These are phyloP conservation scores for Akanthomyces uredinophilus DNA, from an alignment of 2,329 filamentous ascomycete genomes.

Conservation along the genomic window DNA sequence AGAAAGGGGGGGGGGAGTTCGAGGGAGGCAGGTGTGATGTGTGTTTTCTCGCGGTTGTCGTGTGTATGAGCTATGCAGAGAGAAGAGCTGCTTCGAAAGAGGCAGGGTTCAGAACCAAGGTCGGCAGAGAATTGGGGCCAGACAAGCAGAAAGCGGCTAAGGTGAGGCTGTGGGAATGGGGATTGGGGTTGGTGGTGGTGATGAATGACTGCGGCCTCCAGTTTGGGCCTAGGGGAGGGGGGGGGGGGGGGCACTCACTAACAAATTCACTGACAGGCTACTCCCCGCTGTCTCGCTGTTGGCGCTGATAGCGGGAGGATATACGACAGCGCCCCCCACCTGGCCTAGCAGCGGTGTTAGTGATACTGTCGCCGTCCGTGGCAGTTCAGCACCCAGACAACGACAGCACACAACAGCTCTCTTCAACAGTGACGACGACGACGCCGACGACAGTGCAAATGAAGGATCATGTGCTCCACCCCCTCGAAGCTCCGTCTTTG, in stretches of 20 bases:
- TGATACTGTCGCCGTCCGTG: too few relatives aligned
- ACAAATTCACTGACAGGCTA: background rate
- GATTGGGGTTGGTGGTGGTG: slow-evolving; percentile 17
- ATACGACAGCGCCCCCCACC: slow-evolving; percentile 1
- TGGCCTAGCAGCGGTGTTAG: background rate
- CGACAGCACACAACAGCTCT: background rate
- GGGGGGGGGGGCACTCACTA: background rate
- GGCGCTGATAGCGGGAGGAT: background rate
- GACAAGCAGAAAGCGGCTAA: slow-evolving; percentile 8
- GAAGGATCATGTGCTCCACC: background rate
- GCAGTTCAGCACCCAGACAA: background rate
- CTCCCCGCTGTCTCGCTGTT: slow-evolving; percentile 1
- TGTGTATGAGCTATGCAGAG: background rate
- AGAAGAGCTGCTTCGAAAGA: background rate
- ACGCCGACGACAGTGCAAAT: too few relatives aligned
- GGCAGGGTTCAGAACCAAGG: background rate
- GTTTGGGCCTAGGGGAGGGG: background rate
- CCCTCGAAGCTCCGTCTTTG: background rate
- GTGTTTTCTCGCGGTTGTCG: background rate
- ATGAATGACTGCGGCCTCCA: slow-evolving; percentile 9
- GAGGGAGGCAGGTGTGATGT: background rate
- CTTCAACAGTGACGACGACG: background rate
- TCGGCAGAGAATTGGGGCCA: slow-evolving; percentile 6
- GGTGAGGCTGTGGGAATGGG: slow-evolving; percentile 20
- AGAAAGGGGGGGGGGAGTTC: background rate